A percentile compares a stretch with the other conserved stretches of the same genome.
phyloP scores from a whole-genome alignment of 2,329 filamentous ascomycete species.

The Hypomyces rosellus region DNA sequence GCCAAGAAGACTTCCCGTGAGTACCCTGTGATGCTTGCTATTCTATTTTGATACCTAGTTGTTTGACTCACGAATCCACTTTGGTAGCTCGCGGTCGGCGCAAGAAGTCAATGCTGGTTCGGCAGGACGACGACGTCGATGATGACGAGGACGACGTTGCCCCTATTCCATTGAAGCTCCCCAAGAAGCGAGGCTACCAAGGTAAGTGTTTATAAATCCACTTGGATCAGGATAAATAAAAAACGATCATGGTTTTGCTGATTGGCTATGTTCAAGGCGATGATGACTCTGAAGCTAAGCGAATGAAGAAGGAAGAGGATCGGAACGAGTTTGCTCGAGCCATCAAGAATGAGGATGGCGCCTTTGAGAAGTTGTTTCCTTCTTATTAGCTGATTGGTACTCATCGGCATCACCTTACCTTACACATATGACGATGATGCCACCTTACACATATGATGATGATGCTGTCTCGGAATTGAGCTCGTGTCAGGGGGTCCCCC shows the following conservation, averaged over 20 bases:
- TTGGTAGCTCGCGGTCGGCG: neutral
- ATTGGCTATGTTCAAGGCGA: neutral
- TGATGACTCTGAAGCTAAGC: neutral
- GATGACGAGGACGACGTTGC: constrained; percentile 1
- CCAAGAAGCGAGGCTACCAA: neutral
- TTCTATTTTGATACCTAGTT: neutral
- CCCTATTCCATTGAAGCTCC: neutral
- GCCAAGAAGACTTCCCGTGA: constrained; percentile 13
- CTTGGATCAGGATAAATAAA: neutral
- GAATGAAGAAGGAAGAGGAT: neutral
- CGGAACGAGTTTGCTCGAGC: neutral
- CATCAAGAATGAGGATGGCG: constrained; percentile 1
- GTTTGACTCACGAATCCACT: neutral
- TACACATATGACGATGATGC: too few relatives aligned
- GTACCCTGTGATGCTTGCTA: constrained; percentile 7
- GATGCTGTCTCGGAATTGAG: too few relatives aligned
- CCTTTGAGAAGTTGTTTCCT: neutral
- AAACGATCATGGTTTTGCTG: neutral
- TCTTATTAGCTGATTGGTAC: too few relatives aligned
- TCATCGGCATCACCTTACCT: too few relatives aligned
- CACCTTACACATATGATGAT: too few relatives aligned
- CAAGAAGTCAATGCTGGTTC: constrained; percentile 14
- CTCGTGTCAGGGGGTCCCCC: too few relatives aligned
- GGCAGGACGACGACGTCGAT: neutral
- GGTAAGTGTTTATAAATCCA: neutral